Evolutionary conservation across 169 alveolate species (phyloP).

Genomic region (Eimeria sp.): DNA sequence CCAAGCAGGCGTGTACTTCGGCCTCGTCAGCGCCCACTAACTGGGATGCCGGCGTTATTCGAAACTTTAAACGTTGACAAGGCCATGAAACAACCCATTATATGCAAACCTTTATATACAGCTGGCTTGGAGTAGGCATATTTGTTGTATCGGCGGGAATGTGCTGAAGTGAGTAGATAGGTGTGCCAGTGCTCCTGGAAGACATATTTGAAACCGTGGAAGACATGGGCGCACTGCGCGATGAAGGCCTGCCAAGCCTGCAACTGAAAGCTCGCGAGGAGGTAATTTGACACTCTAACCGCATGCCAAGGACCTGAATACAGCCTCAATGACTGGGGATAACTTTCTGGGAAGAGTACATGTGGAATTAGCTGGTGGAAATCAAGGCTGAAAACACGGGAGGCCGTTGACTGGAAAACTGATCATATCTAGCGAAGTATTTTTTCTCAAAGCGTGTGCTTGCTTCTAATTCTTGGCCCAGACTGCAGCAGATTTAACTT

Average conservation of each 20-base stretch:
- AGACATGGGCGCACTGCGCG: neutral
- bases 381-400: too few species aligned
- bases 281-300: too few species aligned
- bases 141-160: too few species aligned
- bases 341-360: neutral
- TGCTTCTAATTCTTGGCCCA: too few species aligned
- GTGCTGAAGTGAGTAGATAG: neutral
- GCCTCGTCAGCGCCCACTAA: neutral
- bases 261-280: too few species aligned
- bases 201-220: neutral
- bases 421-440: neutral
- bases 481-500: too few species aligned
- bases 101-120: neutral
- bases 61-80: neutral
- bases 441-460: neutral
- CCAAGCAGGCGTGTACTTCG: too few species aligned
- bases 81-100: neutral
- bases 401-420: neutral
- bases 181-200: neutral
- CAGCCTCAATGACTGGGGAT: neutral
- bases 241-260: neutral
- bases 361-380: neutral
- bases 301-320: too few species aligned
- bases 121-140: too few species aligned
- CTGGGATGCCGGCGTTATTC: neutral